Evolutionary conservation across 148 eudicot species (phyloP), one percentile per base, ranked within the genome.

Genomic region (Cornus florida): DNA sequence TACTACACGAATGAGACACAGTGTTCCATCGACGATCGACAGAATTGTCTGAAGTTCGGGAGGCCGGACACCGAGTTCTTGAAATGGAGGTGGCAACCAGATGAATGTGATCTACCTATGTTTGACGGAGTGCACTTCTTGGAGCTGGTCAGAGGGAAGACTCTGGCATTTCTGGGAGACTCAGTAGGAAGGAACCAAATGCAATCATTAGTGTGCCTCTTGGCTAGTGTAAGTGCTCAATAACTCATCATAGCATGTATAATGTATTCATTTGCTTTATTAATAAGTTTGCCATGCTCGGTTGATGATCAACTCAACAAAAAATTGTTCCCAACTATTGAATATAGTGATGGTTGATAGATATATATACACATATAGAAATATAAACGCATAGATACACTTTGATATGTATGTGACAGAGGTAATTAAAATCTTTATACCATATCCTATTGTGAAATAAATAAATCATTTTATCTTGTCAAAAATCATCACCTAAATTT

Each of bases 51-150:
- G 80, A 67, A 75, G 74, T 85, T 78, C 71, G 91, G 93, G 73
- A 88, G 91, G 46, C 80, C 46, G 1, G 91, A 90, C 69, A 74
- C 16, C 1, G 89, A 86, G 59, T 90, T 82, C 75, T 48, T 90
- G 33, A 74, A 74, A 48, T 90, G 91, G 91, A 86, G 86, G 86
- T 90, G 93, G 93, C 83, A 82, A 69, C 93, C 90, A 4, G 59
- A 83, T 43, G 73, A 67, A 23, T 88, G 93, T 69, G 86, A 88
- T 62, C 77, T 90, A 6, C 70, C 86, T 10, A 16, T 74, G 11
- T 88, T 90, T 22, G 84, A 88, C 68, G 76, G 77, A 11, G 43
- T 22, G 39, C 23, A 71, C 43, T 88, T 88, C 53, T 72, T 88
- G 10, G 43, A 75, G 33, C 70, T 88, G 19, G 76, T 87, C 28